Base-by-base conservation (phyloP, 495 filamentous ascomycete genomes). In the Cairneyella variabilis region DNA sequence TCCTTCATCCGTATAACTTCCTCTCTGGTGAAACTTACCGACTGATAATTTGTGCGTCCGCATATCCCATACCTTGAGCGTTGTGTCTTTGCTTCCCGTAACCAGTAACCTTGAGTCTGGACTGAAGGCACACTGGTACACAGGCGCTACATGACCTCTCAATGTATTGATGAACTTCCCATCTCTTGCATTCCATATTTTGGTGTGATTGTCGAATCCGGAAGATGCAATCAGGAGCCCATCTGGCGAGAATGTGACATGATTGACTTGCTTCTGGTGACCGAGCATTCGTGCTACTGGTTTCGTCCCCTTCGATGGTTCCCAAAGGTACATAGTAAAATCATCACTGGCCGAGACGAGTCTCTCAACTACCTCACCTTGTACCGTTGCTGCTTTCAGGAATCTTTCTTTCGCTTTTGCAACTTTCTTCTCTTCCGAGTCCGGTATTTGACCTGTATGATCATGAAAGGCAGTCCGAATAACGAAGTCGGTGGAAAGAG, bases 301-400 rank as follows among this genome's bases (percentile, higher is more conserved):
- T 65, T 97, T 97, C 16, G 72, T 88, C 11, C 76, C 73, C 16
- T 85, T 84, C 16, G 80, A 76, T 0, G 95, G 95, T 27, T 95
- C 88, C 95, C 95, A 99, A 43, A 99, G 79, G 63, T 88, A 96
- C 77, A 97, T 93, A 5, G 93, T 97, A 71, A 89, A 93, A 64
- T 99, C 95, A 61, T 99, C 93, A 62, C 83, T 88, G 2, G 92
- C 95, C 1, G 90, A 91, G 2, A 95, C 90, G 2, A 97, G 73
- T 17, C 90, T 82, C 70, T 99, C 93, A 2, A 88, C 80, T 32
- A 93, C 78, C 60, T 86, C 82, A 46, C 86, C 88, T 32, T 85
- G 79, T 32, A 90, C 76, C 11, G 80, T 92, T 7, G 91, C 91
- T 6, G 91, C 90, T 60, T 90, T 87, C 59, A 91, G 82, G 64